Conservation (phyloP, 768 basidiomycete species). For the Sistotremastrum suecicum region DNA sequence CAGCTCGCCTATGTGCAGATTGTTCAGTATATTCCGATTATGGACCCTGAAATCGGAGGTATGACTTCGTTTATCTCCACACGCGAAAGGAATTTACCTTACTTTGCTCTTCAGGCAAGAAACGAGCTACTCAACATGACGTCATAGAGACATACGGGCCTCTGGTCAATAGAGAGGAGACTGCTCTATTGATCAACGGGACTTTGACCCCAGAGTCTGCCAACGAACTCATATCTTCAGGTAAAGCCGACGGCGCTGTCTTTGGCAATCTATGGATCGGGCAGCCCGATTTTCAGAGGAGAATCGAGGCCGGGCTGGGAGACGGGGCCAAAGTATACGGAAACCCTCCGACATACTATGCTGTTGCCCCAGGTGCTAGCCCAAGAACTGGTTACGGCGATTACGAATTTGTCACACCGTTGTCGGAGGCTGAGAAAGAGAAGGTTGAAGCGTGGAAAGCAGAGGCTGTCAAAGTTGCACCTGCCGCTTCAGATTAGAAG, state of each 20-base stretch:
- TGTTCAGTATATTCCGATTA: conserved; percentile 13
- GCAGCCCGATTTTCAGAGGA: conserved; percentile 28
- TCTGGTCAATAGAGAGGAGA: conserved; percentile 17
- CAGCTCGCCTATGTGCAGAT: conserved; percentile 21
- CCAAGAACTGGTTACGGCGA: too few relatives aligned
- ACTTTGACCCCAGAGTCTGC: conserved; percentile 24
- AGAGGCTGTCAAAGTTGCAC: too few relatives aligned
- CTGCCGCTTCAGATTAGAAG: too few relatives aligned
- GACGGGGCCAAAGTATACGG: too few relatives aligned
- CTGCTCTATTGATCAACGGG: conserved; percentile 25
- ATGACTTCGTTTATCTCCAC: conserved; percentile 1
- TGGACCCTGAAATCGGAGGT: conserved; percentile 20
- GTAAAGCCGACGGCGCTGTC: conserved; percentile 22
- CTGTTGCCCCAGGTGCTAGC: too few relatives aligned
- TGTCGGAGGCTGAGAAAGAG: too few relatives aligned
- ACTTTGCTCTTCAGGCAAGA: conserved; percentile 14
- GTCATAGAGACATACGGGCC: conserved; percentile 23
- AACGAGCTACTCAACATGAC: conserved; percentile 24
- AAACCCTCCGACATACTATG: too few relatives aligned
- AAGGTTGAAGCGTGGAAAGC: too few relatives aligned
- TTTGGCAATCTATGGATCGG: conserved; percentile 25
- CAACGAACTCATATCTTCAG: conserved; percentile 19
- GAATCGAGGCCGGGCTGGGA: conserved; percentile 10
- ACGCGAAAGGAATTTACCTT: not conserved
- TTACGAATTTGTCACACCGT: too few relatives aligned